Evolutionary conservation across 768 basidiomycete genomes (phyloP).

Genomic region (Panaeolus papilionaceus): DNA sequence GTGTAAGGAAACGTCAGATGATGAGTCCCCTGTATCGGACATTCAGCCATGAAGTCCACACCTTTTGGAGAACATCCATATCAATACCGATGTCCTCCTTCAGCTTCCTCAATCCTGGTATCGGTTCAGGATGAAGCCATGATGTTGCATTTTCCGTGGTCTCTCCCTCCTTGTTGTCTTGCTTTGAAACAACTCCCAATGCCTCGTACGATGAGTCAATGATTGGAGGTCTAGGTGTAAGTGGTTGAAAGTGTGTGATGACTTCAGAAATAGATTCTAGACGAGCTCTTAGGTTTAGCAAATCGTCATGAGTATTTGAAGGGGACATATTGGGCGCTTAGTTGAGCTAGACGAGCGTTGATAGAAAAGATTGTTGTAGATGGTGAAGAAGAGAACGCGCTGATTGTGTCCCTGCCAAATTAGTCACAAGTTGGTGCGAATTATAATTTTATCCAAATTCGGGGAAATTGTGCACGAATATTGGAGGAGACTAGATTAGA

Average conservation of each 20-base stretch:
- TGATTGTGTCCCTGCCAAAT: too few species aligned
- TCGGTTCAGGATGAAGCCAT: constrained; percentile 36
- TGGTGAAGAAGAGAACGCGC: neutral
- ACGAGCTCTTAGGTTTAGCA: constrained; percentile 34
- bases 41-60: constrained; percentile 27
- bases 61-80: constrained; percentile 52
- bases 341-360: neutral
- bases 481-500: too few species aligned
- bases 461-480: too few species aligned
- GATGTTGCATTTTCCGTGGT: constrained; percentile 47
- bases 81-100: constrained; percentile 52
- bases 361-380: neutral
- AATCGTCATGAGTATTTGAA: constrained; percentile 35
- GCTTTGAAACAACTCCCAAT: neutral
- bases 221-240: constrained; percentile 45
- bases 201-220: constrained; percentile 45
- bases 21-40: constrained; percentile 18
- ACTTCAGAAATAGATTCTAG: constrained; percentile 42
- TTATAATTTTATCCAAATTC: too few species aligned
- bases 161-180: constrained; percentile 37
- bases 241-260: constrained; percentile 46
- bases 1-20: constrained; percentile 23
- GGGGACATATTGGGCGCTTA: neutral
- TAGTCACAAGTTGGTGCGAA: too few species aligned
- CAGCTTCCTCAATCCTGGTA: constrained; percentile 54